These are phyloP conservation scores for Poa pratensis DNA, from an alignment of 176 grass and related monocot genomes.

Conservation along the genomic window DNA sequence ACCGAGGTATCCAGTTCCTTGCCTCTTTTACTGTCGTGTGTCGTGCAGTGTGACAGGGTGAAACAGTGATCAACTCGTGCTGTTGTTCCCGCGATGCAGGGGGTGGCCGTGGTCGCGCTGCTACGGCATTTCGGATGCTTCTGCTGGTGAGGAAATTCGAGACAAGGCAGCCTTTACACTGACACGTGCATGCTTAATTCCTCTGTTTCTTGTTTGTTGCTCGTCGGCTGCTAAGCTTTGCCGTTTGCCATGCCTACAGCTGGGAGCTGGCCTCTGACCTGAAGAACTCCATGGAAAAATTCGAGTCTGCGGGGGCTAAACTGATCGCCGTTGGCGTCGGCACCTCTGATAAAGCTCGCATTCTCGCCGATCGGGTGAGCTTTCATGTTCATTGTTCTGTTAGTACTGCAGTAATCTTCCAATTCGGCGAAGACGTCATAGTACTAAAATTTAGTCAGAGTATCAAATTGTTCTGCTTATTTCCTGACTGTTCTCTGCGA, in stretches of 20 bases:
- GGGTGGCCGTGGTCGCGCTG: constrained; percentile 68
- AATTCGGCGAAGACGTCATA: neutral
- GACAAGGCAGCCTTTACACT: neutral
- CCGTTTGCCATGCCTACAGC: constrained; percentile 30
- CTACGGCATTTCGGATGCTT: constrained; percentile 83
- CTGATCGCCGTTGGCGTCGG: constrained; percentile 84
- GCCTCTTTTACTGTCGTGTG: too few species aligned
- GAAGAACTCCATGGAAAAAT: constrained; percentile 62
- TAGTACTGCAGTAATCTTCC: neutral
- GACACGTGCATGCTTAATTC: neutral
- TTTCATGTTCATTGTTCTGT: neutral
- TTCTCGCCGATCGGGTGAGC: constrained; percentile 75
- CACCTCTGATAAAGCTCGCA: constrained; percentile 77
- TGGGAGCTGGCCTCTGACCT: constrained; percentile 92
- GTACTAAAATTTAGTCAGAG: too few species aligned
- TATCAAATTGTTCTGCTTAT: neutral
- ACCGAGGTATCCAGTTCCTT: constrained; percentile 38
- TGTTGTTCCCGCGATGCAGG: neutral
- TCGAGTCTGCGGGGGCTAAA: constrained; percentile 65
- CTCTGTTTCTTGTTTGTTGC: neutral
- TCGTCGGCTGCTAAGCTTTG: constrained; percentile 19
- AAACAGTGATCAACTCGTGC: neutral
- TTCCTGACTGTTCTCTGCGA: neutral
- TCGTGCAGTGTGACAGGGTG: neutral
- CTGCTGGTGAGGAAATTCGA: constrained; percentile 37